Conservation (phyloP, 2,329 filamentous ascomycete species). For the Talaromyces piceae region DNA sequence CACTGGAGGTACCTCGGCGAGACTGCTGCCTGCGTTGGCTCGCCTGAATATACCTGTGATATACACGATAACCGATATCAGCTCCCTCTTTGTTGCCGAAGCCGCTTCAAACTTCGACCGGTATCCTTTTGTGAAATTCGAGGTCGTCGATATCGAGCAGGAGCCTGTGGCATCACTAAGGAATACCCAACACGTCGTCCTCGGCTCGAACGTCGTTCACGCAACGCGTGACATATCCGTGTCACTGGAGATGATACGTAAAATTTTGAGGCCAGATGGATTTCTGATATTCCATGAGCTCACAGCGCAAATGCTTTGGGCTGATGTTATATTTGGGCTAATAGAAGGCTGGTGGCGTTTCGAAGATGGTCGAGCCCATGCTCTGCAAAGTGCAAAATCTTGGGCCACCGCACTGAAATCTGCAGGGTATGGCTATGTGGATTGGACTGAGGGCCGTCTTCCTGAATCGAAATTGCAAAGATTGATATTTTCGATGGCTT, state of each 20-base stretch:
- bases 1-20: slow-evolving; percentile 4
- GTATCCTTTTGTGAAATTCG: not conserved
- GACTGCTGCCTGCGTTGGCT: slow-evolving; percentile 3
- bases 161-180: not conserved
- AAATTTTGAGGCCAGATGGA: not conserved
- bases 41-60: slow-evolving; percentile 13
- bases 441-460: not conserved
- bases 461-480: not conserved
- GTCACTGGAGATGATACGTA: not conserved
- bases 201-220: not conserved
- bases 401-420: slow-evolving; percentile 13
- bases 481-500: not conserved
- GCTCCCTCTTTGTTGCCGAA: slow-evolving; percentile 26
- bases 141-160: not conserved
- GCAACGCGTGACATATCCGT: not conserved
- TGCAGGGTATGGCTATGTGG: not conserved
- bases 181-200: not conserved
- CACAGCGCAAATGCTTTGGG: slow-evolving; percentile 22
- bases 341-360: slow-evolving; percentile 37
- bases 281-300: slow-evolving; percentile 20
- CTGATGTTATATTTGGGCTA: slow-evolving; percentile 30
- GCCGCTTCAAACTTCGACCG: slow-evolving; percentile 21
- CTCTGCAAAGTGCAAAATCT: slow-evolving; percentile 7
- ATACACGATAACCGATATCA: slow-evolving; percentile 36
- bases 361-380: slow-evolving; percentile 23